Conservation (phyloP, 75 land plant species). For the Pinus tabuliformis region DNA sequence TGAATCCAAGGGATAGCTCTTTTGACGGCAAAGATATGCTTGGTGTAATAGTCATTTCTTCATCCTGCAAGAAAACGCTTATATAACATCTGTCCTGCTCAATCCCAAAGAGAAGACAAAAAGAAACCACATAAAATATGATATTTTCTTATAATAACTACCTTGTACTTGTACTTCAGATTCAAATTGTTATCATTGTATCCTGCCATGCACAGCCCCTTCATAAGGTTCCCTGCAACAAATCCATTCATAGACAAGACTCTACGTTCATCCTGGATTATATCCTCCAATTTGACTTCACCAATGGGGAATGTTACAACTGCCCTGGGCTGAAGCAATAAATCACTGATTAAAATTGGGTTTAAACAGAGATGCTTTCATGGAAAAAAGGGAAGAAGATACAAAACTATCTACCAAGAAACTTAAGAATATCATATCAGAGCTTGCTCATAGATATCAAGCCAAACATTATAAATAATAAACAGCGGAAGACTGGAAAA, state of each 20-base stretch:
- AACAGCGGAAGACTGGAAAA: too few relatives aligned
- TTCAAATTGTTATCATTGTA: slow-evolving; percentile 51
- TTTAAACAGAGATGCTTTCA: too few relatives aligned
- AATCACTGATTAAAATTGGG: too few relatives aligned
- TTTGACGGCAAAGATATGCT: slow-evolving; percentile 68
- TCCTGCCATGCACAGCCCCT: slow-evolving; percentile 64
- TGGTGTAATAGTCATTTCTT: slow-evolving; percentile 71
- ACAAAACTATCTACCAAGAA: too few relatives aligned
- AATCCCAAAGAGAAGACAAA: slow-evolving; percentile 3
- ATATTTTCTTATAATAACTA: slow-evolving; percentile 14
- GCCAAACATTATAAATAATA: too few relatives aligned
- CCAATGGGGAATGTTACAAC: slow-evolving; percentile 71
- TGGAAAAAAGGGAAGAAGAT: too few relatives aligned
- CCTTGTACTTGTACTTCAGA: slow-evolving; percentile 80
- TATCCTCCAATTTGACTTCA: slow-evolving; percentile 68
- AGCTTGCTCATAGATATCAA: too few relatives aligned
- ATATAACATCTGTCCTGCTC: neutral
- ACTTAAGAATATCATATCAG: too few relatives aligned
- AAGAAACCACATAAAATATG: neutral
- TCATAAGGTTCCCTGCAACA: slow-evolving; percentile 41
- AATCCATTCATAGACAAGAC: slow-evolving; percentile 61
- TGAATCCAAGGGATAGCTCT: slow-evolving; percentile 63
- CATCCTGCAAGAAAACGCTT: slow-evolving; percentile 50
- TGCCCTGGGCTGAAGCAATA: slow-evolving; percentile 67
- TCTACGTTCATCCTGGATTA: slow-evolving; percentile 39